These are phyloP conservation scores for Rosa multiflora DNA, from an alignment of 306 rosid species.

Conservation along the genomic window DNA sequence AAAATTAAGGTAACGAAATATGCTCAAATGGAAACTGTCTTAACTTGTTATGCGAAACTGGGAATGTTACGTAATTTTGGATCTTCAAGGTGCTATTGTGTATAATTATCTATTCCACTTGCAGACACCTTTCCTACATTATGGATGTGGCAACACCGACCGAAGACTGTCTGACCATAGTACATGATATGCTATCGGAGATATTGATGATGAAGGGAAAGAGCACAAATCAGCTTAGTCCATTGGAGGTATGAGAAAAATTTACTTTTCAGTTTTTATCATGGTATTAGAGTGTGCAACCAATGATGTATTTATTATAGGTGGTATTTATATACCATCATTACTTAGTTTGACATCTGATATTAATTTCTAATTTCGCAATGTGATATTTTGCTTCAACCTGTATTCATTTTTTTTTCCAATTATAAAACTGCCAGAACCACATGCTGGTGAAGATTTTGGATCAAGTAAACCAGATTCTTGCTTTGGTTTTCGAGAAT, in stretches of 20 bases:
- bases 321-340: not conserved
- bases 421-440: conserved; percentile 26
- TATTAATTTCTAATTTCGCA: not conserved
- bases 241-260: conserved; percentile 30
- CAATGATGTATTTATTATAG: not conserved
- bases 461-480: conserved; percentile 33
- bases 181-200: conserved; percentile 30
- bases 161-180: conserved; percentile 28
- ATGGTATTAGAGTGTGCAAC: not conserved
- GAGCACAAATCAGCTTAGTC: conserved; percentile 24
- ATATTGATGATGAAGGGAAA: conserved; percentile 20
- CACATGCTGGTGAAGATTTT: conserved; percentile 32
- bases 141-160: conserved; percentile 55
- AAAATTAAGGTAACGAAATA: conserved; percentile 30
- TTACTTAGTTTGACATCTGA: not conserved
- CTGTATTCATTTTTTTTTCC: not conserved
- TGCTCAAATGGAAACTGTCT: not conserved
- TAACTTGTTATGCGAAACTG: not conserved
- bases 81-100: not conserved
- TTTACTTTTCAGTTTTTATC: not conserved
- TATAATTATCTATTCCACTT: not conserved
- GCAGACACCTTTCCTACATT: conserved; percentile 36
- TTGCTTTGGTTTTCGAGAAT: conserved; percentile 39
- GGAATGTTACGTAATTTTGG: not conserved
- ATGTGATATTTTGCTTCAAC: not conserved